Percentiles rank a stretch among this genome's conserved stretches.
Evolutionary conservation across 257 asterid species (phyloP).

Genomic region (Solanum clarkiae): DNA sequence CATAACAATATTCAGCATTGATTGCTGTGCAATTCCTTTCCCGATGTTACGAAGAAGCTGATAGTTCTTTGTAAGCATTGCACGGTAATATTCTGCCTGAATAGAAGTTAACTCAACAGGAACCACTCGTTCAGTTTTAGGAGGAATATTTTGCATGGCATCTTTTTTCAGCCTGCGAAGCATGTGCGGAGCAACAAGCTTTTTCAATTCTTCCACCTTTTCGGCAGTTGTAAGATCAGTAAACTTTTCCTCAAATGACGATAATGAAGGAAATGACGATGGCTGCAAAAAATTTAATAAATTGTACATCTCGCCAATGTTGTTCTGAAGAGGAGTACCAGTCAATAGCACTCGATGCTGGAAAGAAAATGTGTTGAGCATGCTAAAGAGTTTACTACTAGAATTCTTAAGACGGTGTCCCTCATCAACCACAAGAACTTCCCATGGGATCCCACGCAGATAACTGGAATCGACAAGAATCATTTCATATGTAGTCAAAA

Average conservation of each 20-base stretch:
- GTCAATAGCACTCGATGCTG: conserved; percentile 91
- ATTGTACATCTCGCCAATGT: conserved; percentile 96
- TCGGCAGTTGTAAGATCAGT: conserved; percentile 86
- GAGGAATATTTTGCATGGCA: conserved; percentile 97
- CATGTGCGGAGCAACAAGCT: conserved; percentile 98
- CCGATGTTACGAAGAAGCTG: conserved; percentile 89
- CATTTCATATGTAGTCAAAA: conserved; percentile 93
- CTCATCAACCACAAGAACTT: conserved; percentile 99
- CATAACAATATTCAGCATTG: conserved; percentile 97
- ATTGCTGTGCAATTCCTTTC: conserved; percentile 85
- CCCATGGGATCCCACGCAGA: conserved; percentile 96
- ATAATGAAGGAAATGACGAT: conserved; percentile 80
- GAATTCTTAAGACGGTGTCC: conserved; percentile 95
- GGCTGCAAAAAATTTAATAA: conserved; percentile 87
- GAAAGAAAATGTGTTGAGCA: conserved; percentile 81
- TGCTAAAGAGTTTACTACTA: conserved; percentile 73
- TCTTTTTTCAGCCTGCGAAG: conserved; percentile 91
- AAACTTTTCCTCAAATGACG: conserved; percentile 83
- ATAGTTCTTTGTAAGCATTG: conserved; percentile 97
- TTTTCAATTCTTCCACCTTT: conserved; percentile 95
- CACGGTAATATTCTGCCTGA: conserved; percentile 98
- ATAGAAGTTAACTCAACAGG: conserved; percentile 94
- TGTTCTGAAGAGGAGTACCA: conserved; percentile 98
- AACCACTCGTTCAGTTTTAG: conserved; percentile 93
- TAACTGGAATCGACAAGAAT: conserved; percentile 74